phyloP scores from a whole-genome alignment of 129 eudicot genomes.

The Lactuca saligna region DNA sequence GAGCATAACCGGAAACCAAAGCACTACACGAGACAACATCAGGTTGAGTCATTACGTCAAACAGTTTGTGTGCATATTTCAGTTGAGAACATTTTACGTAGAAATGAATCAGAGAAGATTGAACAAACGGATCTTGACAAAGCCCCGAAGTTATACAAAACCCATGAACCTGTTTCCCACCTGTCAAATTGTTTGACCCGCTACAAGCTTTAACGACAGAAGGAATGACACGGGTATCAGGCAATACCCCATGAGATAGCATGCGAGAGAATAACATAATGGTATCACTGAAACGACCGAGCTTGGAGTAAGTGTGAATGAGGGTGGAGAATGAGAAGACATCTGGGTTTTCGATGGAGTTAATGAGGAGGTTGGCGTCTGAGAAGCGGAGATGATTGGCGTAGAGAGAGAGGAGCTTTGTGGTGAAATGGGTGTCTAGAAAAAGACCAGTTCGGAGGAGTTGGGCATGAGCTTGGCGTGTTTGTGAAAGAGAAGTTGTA shows the following conservation, averaged over 20 bases:
- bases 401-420: conserved; percentile 68
- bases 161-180: conserved; percentile 69
- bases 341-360: conserved; percentile 43
- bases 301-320: conserved; percentile 57
- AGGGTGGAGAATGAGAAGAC: conserved; percentile 56
- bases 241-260: conserved; percentile 34
- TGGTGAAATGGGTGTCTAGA: conserved; percentile 39
- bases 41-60: conserved; percentile 57
- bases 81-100: conserved; percentile 53
- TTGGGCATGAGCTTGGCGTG: conserved; percentile 65
- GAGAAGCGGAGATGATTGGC: conserved; percentile 51
- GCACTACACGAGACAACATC: conserved; percentile 77
- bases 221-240: conserved; percentile 68
- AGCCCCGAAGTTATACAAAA: conserved; percentile 51
- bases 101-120: conserved; percentile 63
- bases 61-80: conserved; percentile 50
- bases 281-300: conserved; percentile 18
- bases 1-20: conserved; percentile 75
- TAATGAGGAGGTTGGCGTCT: conserved; percentile 46
- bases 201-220: conserved; percentile 60
- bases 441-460: conserved; percentile 52
- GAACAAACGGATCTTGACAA: conserved; percentile 55
- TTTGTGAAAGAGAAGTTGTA: conserved; percentile 46
- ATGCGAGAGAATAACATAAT: conserved; percentile 46
- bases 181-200: conserved; percentile 23